A percentile compares a stretch with the other conserved stretches of the same genome.
phyloP scores from a whole-genome alignment of 306 rosid species.

The Rosa lucieae region DNA sequence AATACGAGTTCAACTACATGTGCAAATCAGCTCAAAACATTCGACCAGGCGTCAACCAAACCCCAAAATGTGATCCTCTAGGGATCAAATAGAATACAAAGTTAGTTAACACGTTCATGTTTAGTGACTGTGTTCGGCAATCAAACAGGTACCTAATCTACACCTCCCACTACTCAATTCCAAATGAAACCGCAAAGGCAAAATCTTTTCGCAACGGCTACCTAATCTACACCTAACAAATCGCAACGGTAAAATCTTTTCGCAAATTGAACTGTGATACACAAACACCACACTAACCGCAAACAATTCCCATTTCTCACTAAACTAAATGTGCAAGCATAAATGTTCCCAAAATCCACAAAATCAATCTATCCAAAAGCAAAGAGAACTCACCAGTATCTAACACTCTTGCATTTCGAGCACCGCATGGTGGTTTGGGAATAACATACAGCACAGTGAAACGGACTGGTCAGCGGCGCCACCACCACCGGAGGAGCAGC shows the following conservation, averaged over 20 bases:
- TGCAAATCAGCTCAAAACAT: neutral
- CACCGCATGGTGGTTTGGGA: slow-evolving; percentile 59
- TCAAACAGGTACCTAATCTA: neutral
- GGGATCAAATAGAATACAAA: neutral
- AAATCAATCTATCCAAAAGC: neutral
- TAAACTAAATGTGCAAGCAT: neutral
- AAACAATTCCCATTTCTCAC: neutral
- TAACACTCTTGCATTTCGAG: slow-evolving; percentile 57
- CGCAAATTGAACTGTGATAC: neutral
- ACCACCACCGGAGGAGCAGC: slow-evolving; percentile 17
- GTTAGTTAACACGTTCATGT: too few relatives aligned
- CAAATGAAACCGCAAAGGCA: neutral
- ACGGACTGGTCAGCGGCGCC: slow-evolving; percentile 11
- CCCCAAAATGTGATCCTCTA: neutral
- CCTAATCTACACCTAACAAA: neutral
- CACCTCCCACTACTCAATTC: neutral
- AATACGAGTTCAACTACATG: too few relatives aligned
- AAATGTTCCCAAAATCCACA: neutral
- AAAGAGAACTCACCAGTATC: slow-evolving; percentile 54
- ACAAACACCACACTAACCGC: neutral
- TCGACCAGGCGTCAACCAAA: neutral
- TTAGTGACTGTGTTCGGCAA: neutral
- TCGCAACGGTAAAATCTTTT: neutral
- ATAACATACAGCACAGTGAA: slow-evolving; percentile 52
- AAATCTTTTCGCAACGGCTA: neutral